Base-by-base conservation (phyloP, 345 rosid genomes). In the Lepidium sativum region DNA sequence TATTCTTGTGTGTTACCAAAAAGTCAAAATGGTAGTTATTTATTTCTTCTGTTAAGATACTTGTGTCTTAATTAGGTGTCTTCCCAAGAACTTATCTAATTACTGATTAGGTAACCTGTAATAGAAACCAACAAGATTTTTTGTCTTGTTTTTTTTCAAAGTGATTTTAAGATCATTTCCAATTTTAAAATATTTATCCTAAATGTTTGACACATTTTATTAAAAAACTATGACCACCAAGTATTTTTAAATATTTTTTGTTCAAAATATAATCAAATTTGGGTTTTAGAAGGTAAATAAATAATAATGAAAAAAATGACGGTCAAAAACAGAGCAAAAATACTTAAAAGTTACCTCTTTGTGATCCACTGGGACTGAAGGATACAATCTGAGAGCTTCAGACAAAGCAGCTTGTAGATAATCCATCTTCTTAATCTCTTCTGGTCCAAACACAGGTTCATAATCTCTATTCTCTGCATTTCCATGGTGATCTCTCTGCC, bases 341-440 rank as follows among this genome's bases (percentile, higher is more conserved):
- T 20, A 39, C 40, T n/a, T 15, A 31, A 23, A 38, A 52, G 1
- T 83, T 80, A 94, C 99, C 96, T 94, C 97, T 66, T 94, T 94
- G 80, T 86, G 97, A 73, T 94, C 99, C 7, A 90, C 80, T 0
- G 99, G 99, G 14, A 94, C 99, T 0, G 99, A 94, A 77, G 99
- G 99, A 71, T 90, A 90, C 73, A 94, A 49, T 69, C 99, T 81
- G 39, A 94, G 81, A 71, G 96, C 81, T 72, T 94, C 99, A 13
- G 99, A 90, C 62, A 90, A 71, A 16, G 99, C 88, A 73, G 97
- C 99, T 44, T 88, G 99, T 60, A 94, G 65, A 67, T 90, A 94
- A n/a, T 94, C 87, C 99, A 94, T 94, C 82, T 75, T 90, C 80
- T 88, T 91, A 4, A 90, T 82, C 85, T 90, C 99, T 80, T 85